These are phyloP conservation scores for Zizania palustris DNA, from an alignment of 202 grass and related monocot species.

Conservation along the genomic window DNA sequence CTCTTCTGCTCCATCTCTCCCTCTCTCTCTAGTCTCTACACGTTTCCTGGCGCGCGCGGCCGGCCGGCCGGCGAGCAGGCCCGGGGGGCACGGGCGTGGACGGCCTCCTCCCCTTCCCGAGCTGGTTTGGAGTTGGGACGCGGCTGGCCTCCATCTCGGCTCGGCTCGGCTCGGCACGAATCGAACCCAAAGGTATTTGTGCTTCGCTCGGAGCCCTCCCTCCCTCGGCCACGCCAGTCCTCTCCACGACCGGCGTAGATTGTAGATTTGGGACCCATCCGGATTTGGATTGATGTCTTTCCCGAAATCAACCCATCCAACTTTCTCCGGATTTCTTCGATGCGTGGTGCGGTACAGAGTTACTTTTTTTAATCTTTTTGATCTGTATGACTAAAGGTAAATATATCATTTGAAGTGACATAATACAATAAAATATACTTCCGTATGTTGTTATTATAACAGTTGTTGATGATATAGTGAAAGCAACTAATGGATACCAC, in stretches of 20 bases:
- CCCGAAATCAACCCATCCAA: background rate
- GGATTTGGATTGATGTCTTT: background rate
- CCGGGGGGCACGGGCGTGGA: no score
- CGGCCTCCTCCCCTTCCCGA: background rate
- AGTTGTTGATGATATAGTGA: no score
- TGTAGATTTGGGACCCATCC: background rate
- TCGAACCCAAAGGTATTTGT: background rate
- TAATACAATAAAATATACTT: no score
- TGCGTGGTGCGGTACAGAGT: no score
- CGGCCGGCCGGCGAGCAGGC: background rate
- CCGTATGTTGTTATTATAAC: no score
- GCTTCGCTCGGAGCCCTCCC: background rate
- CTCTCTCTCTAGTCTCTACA: no score
- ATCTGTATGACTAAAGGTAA: no score
- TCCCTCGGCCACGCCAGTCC: no score
- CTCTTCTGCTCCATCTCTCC: background rate
- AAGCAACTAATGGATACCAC: no score
- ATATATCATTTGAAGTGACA: no score
- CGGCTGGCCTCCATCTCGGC: background rate
- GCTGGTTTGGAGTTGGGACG: background rate
- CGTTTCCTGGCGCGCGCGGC: background rate
- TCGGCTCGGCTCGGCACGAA: background rate
- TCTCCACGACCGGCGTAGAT: background rate
- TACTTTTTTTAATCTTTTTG: no score
- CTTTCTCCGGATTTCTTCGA: no score